These are phyloP conservation scores for Wickerhamomyces bisporus DNA, from an alignment of 805 yeast species.

Conservation along the genomic window DNA sequence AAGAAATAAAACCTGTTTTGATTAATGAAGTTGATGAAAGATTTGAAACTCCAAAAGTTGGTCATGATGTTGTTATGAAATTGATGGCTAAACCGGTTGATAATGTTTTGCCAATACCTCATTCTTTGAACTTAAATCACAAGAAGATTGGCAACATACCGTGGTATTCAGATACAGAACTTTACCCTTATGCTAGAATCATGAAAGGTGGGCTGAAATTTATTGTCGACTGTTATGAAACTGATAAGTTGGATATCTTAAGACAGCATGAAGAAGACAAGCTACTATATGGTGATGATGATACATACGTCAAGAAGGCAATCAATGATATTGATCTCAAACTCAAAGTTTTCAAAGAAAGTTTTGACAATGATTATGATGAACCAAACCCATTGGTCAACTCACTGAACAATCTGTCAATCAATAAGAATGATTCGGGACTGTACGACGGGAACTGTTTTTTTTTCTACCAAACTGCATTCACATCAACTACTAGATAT, in stretches of 20 bases:
- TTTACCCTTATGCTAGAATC: constrained; percentile 56
- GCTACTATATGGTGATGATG: constrained; percentile 55
- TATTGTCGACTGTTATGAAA: constrained; percentile 46
- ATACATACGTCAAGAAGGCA: constrained; percentile 50
- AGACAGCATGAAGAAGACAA: constrained; percentile 52
- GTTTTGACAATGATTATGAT: constrained; percentile 21
- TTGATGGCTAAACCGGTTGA: constrained; percentile 54
- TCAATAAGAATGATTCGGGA: constrained; percentile 12
- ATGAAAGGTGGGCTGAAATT: constrained; percentile 60
- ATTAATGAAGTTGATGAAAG: constrained; percentile 43
- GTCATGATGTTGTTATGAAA: constrained; percentile 52
- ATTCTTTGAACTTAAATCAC: constrained; percentile 37
- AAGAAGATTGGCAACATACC: constrained; percentile 47
- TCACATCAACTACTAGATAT: constrained; percentile 58
- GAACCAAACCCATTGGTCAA: constrained; percentile 15
- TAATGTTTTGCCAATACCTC: constrained; percentile 44
- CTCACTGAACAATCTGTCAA: constrained; percentile 12
- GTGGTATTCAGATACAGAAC: constrained; percentile 36
- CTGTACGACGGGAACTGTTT: constrained; percentile 41
- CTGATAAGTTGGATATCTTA: constrained; percentile 53
- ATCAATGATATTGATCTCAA: constrained; percentile 45
- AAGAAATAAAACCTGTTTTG: constrained; percentile 63
- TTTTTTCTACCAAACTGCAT: constrained; percentile 75
- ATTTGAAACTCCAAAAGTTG: constrained; percentile 52
- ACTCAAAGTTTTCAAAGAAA: constrained; percentile 34